A percentile compares a stretch with the other conserved stretches of the same genome.
Conservation (phyloP, 176 grass and related monocot species). For the Poa annua region DNA sequence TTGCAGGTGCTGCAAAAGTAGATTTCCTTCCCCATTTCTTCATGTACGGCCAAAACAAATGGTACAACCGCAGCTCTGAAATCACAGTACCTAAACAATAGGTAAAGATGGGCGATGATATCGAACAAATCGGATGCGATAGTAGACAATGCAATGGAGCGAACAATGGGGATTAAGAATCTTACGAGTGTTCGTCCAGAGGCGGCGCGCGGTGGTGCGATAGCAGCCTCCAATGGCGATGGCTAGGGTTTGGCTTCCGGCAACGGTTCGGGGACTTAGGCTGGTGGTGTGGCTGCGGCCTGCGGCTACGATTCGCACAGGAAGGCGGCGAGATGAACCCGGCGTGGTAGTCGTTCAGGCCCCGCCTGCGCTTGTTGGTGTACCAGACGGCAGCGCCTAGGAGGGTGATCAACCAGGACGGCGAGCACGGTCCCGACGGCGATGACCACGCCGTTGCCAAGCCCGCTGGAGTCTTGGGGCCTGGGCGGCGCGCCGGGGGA, state of each 20-base stretch:
- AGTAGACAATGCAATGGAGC: background rate
- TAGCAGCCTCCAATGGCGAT: background rate
- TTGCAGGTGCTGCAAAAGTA: too few species aligned
- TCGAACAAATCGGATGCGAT: background rate
- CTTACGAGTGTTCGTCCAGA: background rate
- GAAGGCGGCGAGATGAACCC: slow-evolving; percentile 68
- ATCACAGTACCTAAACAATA: background rate
- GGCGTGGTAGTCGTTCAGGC: slow-evolving; percentile 53
- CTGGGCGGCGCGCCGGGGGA: background rate
- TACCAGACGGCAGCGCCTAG: slow-evolving; percentile 52
- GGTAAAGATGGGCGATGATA: background rate
- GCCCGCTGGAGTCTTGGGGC: background rate
- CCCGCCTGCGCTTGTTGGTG: slow-evolving; percentile 49
- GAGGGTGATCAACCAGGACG: slow-evolving; percentile 59
- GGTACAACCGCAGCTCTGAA: background rate
- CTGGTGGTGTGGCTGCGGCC: background rate
- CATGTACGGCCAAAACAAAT: too few species aligned
- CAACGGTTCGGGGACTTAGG: background rate
- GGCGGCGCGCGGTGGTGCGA: background rate
- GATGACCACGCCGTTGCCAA: slow-evolving; percentile 2
- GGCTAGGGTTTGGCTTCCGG: slow-evolving; percentile 3
- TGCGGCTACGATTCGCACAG: background rate
- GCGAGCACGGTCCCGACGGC: slow-evolving; percentile 42
- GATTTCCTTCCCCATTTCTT: too few species aligned
- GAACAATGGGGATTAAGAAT: background rate